Evolutionary conservation across 306 rosid genomes (phyloP), one percentile per base, ranked within the genome.

Genomic region (Prosopis cineraria): DNA sequence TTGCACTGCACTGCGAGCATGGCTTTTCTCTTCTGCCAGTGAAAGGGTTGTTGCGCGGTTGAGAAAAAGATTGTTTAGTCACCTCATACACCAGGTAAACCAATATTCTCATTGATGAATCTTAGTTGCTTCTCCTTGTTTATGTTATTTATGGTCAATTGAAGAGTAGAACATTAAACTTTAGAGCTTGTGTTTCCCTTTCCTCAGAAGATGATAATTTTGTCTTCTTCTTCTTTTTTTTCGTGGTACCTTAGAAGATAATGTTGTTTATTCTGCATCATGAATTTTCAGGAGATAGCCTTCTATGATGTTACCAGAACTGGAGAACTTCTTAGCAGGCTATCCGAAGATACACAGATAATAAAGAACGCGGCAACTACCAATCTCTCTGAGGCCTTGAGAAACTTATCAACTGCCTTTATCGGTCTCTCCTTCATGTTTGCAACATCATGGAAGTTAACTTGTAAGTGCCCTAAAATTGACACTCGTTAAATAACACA

Each of bases 301-400:
- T 92, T 92, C 83, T 92, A 79, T 69, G 93, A 90, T 85, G 87
- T 92, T 65, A 92, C 97, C 58, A 87, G 90, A 68, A 92, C 96
- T 10, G 96, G 97, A 56, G 97, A 92, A 75, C 96, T 92, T 58
- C 84, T 92, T 29, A 92, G 97, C 72, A 92, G 97, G 87, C 83
- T 92, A 41, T 92, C 96, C 64, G 96, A 92, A 81, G 97, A 92
- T 78, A 92, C 97, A 34, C 93, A 90, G 81, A 90, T 92, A 79
- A 90, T 90, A 64, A 92, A 90, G 83, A 92, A 82, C 76, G 97
- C 97, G 50, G 97, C 96, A 79, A 92, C 97, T 76, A 88, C 93
- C 86, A 90, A 89, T 88, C 97, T 92, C 47, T 92, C 93, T 3
- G 97, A 92, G 79, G 97, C 97, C 69, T 73, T 92, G 41, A 73